phyloP scores from a whole-genome alignment of 176 grass and related monocot species.

The Oryza meridionalis region DNA sequence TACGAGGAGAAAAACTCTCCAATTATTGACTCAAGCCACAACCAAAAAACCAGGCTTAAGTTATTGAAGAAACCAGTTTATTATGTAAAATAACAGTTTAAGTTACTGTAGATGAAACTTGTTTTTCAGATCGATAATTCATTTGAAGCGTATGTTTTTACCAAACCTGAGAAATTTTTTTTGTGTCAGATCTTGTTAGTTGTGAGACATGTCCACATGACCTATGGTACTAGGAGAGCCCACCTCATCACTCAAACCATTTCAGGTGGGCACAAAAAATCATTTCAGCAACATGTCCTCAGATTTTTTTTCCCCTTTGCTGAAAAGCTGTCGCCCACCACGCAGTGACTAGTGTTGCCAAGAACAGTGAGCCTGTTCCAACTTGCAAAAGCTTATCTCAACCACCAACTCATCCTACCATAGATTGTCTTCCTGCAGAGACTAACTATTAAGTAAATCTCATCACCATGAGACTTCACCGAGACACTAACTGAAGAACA shows the following conservation, averaged over 20 bases:
- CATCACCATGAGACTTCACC: not conserved
- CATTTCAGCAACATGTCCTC: not conserved
- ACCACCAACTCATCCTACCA: not conserved
- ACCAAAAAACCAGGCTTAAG: not conserved
- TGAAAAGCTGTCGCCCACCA: not conserved
- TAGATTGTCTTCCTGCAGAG: not conserved
- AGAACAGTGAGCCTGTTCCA: not conserved
- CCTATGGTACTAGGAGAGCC: not conserved
- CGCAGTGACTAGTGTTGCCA: not conserved
- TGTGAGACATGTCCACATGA: not conserved
- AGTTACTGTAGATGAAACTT: not conserved
- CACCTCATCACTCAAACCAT: constrained; percentile 6
- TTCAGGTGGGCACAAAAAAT: not conserved
- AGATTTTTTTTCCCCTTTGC: not conserved
- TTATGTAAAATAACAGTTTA: too few relatives aligned
- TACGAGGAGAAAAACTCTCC: not conserved
- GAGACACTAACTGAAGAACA: not conserved
- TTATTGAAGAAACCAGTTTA: too few relatives aligned
- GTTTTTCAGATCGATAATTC: not conserved
- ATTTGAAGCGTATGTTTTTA: not conserved
- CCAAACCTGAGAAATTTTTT: not conserved
- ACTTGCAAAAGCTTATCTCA: not conserved
- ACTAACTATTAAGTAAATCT: not conserved
- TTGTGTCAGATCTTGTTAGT: not conserved
- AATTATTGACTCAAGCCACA: constrained; percentile 3